Evolutionary conservation across 441 rosid genomes (phyloP).

Genomic region (Jatropha podagrica): DNA sequence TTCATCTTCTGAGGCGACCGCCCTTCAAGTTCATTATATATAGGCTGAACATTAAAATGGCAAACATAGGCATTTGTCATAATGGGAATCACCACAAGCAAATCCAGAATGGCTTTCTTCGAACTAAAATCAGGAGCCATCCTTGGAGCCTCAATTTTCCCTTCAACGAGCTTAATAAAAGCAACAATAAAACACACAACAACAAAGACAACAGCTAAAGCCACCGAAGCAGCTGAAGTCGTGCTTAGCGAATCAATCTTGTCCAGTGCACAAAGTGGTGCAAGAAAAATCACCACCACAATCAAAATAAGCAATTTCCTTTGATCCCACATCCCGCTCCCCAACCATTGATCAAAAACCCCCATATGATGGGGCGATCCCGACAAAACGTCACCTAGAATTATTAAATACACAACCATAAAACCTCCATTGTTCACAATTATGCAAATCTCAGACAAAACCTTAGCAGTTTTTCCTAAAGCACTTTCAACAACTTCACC

Average conservation of each 20-base stretch:
- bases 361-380: conserved; percentile 85
- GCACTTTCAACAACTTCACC: conserved; percentile 88
- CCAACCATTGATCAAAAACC: conserved; percentile 95
- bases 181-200: conserved; percentile 73
- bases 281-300: conserved; percentile 64
- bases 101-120: conserved; percentile 59
- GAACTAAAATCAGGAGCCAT: conserved; percentile 78
- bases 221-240: conserved; percentile 94
- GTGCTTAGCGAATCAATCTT: conserved; percentile 82
- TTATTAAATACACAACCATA: conserved; percentile 85
- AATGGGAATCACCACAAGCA: conserved; percentile 87
- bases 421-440: conserved; percentile 90
- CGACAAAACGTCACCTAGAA: conserved; percentile 93
- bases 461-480: conserved; percentile 75
- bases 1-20: conserved; percentile 81
- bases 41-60: conserved; percentile 91
- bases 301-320: conserved; percentile 65
- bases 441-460: conserved; percentile 83
- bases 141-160: conserved; percentile 69
- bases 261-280: conserved; percentile 81
- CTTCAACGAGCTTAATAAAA: conserved; percentile 68
- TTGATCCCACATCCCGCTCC: conserved; percentile 92
- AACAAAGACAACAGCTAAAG: conserved; percentile 84
- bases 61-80: conserved; percentile 90
- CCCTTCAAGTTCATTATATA: conserved; percentile 82